Evolutionary conservation across 2,329 filamentous ascomycete genomes (phyloP), one percentile per base, ranked within the genome.

Genomic region (Colletotrichum sp.): DNA sequence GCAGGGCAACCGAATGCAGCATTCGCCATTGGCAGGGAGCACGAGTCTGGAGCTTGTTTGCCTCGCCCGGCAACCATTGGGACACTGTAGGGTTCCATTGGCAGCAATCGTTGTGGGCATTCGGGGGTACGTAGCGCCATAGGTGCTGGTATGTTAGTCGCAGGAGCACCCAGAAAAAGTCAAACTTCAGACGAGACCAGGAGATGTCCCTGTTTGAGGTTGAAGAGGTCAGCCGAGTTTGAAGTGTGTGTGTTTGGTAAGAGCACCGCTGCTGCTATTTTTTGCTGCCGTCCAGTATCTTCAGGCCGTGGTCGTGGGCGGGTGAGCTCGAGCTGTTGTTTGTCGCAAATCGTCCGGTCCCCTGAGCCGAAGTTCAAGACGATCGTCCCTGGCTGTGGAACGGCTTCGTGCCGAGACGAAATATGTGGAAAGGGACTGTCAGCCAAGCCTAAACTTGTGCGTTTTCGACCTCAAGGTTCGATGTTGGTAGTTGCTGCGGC

Each of bases 1-100:
- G 65, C 70, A 69, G 57, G 70, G 71, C 70, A 75, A 75, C 74
- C 71, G 70, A 64, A 76, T 74, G 55, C 74, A 74, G 57, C 26
- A 64, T 64, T 67, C 21, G 36, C 30, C 26, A 64, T 64, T 67
- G 34, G 36, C 30, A 48, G 64, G 43, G 57, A 38, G 38, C 26
- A 8, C 52, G 43, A 58, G 26, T 65, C 69, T 64, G 32, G 63
- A 72, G 63, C 69, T 72, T 67, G 72, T 72, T 72, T 67, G 63
- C 21, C 28, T 21, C 16, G 43, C 43, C 43, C 43, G 43, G 43
- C 43, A 52, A n/a, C 58, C 34, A 36, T 24, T 60, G 38, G 38
- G 18, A 48, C 18, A 52, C 43, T 52, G 43, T 52, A 52, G 43
- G 43, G 43, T 52, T 52, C 43, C 43, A 52, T 52, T 52, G 43